phyloP scores from a whole-genome alignment of 2,329 filamentous ascomycete species.

The Pseudogymnoascus sp. region DNA sequence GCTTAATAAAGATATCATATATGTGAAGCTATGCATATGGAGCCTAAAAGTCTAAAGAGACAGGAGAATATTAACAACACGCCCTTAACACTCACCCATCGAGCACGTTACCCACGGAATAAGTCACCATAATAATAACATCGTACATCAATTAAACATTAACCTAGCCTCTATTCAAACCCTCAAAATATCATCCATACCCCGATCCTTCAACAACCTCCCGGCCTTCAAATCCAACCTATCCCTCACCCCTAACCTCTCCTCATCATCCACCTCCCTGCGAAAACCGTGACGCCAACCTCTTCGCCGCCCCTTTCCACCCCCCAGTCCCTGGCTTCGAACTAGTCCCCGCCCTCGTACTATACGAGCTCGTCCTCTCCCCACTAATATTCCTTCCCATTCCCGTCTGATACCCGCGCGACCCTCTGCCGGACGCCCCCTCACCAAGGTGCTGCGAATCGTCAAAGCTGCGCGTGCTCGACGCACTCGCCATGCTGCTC shows the following conservation, averaged over 20 bases:
- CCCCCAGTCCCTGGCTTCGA: background rate
- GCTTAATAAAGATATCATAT: background rate
- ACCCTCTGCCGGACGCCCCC: background rate
- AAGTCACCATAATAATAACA: background rate
- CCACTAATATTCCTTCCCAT: conserved; percentile 4
- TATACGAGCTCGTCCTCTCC: background rate
- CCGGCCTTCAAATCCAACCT: background rate
- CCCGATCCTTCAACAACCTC: background rate
- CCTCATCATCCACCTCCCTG: background rate
- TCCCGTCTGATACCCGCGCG: background rate
- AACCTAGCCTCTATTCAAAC: background rate
- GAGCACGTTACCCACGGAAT: too few species aligned
- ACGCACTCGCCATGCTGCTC: background rate
- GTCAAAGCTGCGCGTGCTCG: background rate
- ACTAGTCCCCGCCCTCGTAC: background rate
- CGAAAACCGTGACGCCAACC: background rate
- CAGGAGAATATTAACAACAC: too few species aligned
- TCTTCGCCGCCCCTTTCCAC: background rate
- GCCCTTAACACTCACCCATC: too few species aligned
- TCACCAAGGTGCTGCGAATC: background rate
- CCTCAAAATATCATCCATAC: background rate
- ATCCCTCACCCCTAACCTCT: background rate
- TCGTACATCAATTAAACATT: background rate
- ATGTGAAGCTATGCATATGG: background rate
- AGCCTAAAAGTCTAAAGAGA: too few species aligned